Percentiles rank a stretch among this genome's conserved stretches.
These are phyloP conservation scores for Hymenoscyphus fraxineus DNA, from an alignment of 2,329 filamentous ascomycete species.

Conservation along the genomic window DNA sequence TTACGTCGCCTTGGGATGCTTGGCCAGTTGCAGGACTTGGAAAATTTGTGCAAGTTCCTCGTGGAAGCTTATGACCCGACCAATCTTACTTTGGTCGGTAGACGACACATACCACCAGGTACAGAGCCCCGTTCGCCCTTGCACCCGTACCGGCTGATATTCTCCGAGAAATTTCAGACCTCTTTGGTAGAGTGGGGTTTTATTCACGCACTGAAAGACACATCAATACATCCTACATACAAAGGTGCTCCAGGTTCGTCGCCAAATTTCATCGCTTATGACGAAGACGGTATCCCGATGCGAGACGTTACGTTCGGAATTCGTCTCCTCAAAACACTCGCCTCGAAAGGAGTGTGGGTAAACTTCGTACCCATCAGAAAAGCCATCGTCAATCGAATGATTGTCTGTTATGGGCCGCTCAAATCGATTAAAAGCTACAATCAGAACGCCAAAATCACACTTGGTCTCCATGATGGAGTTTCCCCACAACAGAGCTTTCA, in stretches of 20 bases:
- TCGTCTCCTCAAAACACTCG: conserved; percentile 26
- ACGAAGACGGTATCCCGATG: background rate
- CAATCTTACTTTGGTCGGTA: background rate
- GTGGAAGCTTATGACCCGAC: conserved; percentile 28
- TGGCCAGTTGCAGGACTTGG: conserved; percentile 48
- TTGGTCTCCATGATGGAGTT: conserved; percentile 4
- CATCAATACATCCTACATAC: background rate
- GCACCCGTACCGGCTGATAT: conserved; percentile 40
- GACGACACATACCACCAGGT: conserved; percentile 18
- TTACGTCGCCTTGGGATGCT: conserved; percentile 57
- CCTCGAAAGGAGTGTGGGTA: conserved; percentile 19
- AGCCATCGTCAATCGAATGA: conserved; percentile 28
- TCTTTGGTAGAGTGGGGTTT: conserved; percentile 50
- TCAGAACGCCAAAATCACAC: conserved; percentile 10
- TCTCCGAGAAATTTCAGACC: conserved; percentile 41
- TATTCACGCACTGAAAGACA: conserved; percentile 24
- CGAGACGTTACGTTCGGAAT: conserved; percentile 27
- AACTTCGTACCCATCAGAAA: conserved; percentile 15
- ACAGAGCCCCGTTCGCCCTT: conserved; percentile 17
- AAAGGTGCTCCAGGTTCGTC: background rate
- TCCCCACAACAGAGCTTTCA: background rate
- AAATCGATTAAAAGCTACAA: conserved; percentile 24
- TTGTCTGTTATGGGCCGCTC: conserved; percentile 28
- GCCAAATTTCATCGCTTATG: background rate
- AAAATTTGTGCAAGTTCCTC: conserved; percentile 48